Evolutionary conservation across 2,329 filamentous ascomycete genomes (phyloP).

Genomic region (Geosmithia putterillii): DNA sequence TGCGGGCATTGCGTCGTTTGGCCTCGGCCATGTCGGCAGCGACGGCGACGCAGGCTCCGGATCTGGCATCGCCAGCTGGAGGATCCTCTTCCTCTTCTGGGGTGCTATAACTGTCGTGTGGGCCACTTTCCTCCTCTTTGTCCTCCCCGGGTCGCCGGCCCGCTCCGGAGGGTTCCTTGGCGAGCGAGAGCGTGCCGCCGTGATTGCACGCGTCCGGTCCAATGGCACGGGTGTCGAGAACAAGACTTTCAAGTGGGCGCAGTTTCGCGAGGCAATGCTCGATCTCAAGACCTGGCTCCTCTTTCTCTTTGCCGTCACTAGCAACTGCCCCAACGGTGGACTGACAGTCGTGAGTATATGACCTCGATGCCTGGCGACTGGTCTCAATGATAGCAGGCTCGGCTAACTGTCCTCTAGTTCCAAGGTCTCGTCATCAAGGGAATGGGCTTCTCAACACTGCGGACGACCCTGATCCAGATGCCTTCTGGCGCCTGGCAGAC

Average conservation of each 20-base stretch:
- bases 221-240: slow-evolving; percentile 32
- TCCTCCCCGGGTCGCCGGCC: slow-evolving; percentile 22
- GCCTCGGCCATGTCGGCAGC: slow-evolving; percentile 1
- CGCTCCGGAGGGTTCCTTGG: slow-evolving; percentile 38
- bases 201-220: slow-evolving; percentile 51
- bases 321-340: slow-evolving; percentile 43
- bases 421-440: slow-evolving; percentile 18
- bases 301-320: slow-evolving; percentile 32
- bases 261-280: slow-evolving; percentile 32
- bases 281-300: slow-evolving; percentile 44
- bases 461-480: slow-evolving; percentile 5
- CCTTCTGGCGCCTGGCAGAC: slow-evolving; percentile 6
- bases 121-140: slow-evolving; percentile 17
- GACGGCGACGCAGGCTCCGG: too few relatives aligned
- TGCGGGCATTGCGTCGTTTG: slow-evolving; percentile 11
- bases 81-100: neutral
- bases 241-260: slow-evolving; percentile 30
- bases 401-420: slow-evolving; percentile 7
- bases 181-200: slow-evolving; percentile 49
- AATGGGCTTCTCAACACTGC: slow-evolving; percentile 15
- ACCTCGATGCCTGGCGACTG: neutral
- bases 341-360: slow-evolving; percentile 4
- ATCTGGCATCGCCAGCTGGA: neutral
- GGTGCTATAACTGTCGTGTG: slow-evolving; percentile 17
- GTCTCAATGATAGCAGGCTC: neutral